Conservation (phyloP, 257 asterid genomes). For the Nicotiana obtusifolia region DNA sequence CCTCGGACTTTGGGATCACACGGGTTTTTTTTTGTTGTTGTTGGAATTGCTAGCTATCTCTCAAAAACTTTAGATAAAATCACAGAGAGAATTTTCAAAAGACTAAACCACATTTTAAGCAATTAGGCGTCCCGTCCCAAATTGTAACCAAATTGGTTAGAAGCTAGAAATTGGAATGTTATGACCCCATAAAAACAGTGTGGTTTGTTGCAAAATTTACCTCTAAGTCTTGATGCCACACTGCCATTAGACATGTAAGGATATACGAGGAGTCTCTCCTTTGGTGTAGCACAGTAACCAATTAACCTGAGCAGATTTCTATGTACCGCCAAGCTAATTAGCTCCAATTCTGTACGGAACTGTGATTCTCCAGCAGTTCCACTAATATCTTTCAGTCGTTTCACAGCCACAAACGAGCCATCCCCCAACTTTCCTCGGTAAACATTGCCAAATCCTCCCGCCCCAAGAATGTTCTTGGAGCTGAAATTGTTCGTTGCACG, state of each 20-base stretch:
- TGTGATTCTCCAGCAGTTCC: constrained; percentile 86
- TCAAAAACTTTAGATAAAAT: neutral
- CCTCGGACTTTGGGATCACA: too few relatives aligned
- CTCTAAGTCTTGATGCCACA: constrained; percentile 82
- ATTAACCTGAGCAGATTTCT: constrained; percentile 71
- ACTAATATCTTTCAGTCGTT: constrained; percentile 68
- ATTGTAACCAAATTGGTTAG: neutral
- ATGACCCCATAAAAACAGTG: neutral
- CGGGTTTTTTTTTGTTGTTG: too few relatives aligned
- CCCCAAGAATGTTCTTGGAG: constrained; percentile 82
- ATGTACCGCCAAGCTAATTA: constrained; percentile 90
- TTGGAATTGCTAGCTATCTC: neutral
- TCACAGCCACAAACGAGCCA: constrained; percentile 70
- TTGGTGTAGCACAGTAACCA: constrained; percentile 72
- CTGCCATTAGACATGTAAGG: constrained; percentile 97
- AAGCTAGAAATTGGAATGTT: neutral
- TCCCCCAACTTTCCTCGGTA: constrained; percentile 64
- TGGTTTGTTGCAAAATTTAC: constrained; percentile 22
- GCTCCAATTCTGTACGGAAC: constrained; percentile 76
- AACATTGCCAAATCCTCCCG: constrained; percentile 93
- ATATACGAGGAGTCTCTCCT: constrained; percentile 80
- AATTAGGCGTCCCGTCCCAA: neutral
- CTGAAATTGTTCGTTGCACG: constrained; percentile 75
- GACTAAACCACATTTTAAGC: neutral
- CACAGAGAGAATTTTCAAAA: neutral